Evolutionary conservation across 208 protist genomes (phyloP), one percentile per base, ranked within the genome.

Genomic region (Angomonas deanei): DNA sequence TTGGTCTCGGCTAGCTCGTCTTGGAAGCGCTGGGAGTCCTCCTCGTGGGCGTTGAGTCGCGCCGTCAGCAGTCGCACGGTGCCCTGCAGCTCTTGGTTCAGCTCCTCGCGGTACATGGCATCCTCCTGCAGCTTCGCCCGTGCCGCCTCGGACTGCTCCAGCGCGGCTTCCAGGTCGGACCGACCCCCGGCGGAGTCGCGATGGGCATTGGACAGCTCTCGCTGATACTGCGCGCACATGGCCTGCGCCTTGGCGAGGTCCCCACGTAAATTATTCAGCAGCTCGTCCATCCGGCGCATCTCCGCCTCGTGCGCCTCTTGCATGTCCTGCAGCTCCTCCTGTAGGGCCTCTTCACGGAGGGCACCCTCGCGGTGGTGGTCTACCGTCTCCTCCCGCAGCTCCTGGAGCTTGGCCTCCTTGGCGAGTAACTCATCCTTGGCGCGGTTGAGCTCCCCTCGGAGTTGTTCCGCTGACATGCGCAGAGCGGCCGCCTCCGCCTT

Each of bases 1-100:
- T 72, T 82, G 1, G 69, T 66, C n/a, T 91, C 85, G 3, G 68
- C 66, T 4, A 92, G 56, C 74, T 95, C 85, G 48, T 91, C 82
- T 49, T 92, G 80, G 46, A 89, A 33, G n/a, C 78, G 78, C 42
- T 76, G 70, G 23, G 70, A 63, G 42, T 95, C 88, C 36, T 92
- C 83, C 49, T 95, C 88, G 58, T 83, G 72, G n/a, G 82, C 61
- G 32, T 69, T 55, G 33, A 95, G 70, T 21, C 84, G 82, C 6
- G 82, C 70, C 48, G 80, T 78, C n/a, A 95, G 80, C 28, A 95
- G 71, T 13, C 80, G 72, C 61, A 92, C 80, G 1, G 88, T 95
- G 26, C 88, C 83, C 60, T 95, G 85, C 55, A 95, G 61, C 66
- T 95, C 85, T 42, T 75, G 76, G 47, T 86, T 83, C 15, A 92